Base-by-base conservation (phyloP, 2,329 filamentous ascomycete genomes). In the Alternaria panax region DNA sequence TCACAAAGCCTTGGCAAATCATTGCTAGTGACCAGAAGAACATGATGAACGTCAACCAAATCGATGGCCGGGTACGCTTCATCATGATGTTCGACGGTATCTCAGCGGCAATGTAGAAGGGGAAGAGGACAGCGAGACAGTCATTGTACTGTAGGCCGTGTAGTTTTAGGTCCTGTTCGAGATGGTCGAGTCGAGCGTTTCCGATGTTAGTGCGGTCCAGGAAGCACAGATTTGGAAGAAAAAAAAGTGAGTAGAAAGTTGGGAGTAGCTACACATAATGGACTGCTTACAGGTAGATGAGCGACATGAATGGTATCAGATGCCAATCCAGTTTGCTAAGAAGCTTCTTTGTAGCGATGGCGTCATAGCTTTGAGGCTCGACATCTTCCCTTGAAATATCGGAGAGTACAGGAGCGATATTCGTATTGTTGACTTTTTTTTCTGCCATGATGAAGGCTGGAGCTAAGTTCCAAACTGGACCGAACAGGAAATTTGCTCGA, bases 11-110 rank as follows among this genome's bases (percentile, higher is more conserved):
- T 45, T 75, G 72, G 2, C 63, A 64, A 5, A 75, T 69, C 71
- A 75, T 75, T 0, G 65, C 59, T 7, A 69, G 54, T 2, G 72
- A 73, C 73, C 74, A 76, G 56, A 71, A 72, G 48, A 76, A 74
- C 74, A 77, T 78, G 55, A 77, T 76, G 55, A 74, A 72, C 0
- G 75, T 74, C 5, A 78, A 63, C 75, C 75, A 78, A 22, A 59
- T 70, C 1, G 69, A 70, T 7, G 76, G 75, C 9, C 71, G 54
- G 1, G 68, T 65, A 6, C 72, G 63, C 73, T 85, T 86, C 78
- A 88, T 82, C 71, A 85, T 81, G 45, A 87, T 77, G 72, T 87
- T 87, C 60, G 81, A 83, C 1, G 86, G 86, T 16, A 87, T 82
- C 61, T 87, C 85, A 27, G 81, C 79, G 0, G 80, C 75, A 59